Conservation (phyloP, 2,329 filamentous ascomycete species). For the Epicoccum sorghinum region DNA sequence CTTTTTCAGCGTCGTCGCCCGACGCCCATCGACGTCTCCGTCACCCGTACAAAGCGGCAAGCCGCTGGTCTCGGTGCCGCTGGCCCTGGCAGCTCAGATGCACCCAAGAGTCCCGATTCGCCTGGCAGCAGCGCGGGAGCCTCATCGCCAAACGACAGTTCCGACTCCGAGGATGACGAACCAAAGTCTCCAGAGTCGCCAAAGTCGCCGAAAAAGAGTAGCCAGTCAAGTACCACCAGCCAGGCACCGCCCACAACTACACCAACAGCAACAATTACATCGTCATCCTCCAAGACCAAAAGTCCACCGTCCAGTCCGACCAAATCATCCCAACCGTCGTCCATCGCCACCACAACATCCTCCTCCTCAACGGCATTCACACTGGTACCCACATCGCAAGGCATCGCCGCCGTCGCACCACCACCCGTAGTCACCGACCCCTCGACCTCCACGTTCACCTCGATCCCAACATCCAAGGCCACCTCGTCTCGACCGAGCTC, state of each 20-base stretch:
- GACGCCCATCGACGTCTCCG: constrained; percentile 30
- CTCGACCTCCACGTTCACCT: neutral
- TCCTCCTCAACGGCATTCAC: constrained; percentile 10
- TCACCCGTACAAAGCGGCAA: constrained; percentile 28
- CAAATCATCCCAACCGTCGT: neutral
- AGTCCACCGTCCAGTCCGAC: neutral
- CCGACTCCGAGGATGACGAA: constrained; percentile 24
- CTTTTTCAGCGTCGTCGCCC: constrained; percentile 37
- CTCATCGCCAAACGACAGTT: constrained; percentile 15
- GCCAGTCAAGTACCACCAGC: too few relatives aligned
- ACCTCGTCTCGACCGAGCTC: constrained; percentile 1
- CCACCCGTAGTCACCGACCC: constrained; percentile 17
- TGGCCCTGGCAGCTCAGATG: constrained; percentile 14
- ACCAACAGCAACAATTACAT: constrained; percentile 1
- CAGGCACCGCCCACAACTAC: neutral
- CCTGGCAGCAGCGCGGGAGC: constrained; percentile 23
- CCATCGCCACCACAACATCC: neutral
- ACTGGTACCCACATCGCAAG: constrained; percentile 11
- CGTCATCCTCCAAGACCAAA: neutral
- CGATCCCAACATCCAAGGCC: neutral
- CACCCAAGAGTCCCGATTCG: constrained; percentile 34
- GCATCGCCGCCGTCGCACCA: constrained; percentile 15
- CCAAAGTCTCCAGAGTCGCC: constrained; percentile 15
- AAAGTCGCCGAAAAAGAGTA: too few relatives aligned
- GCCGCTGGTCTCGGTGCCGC: constrained; percentile 19